Conservation (phyloP, 345 rosid genomes). For the Noccaea bulbosa region DNA sequence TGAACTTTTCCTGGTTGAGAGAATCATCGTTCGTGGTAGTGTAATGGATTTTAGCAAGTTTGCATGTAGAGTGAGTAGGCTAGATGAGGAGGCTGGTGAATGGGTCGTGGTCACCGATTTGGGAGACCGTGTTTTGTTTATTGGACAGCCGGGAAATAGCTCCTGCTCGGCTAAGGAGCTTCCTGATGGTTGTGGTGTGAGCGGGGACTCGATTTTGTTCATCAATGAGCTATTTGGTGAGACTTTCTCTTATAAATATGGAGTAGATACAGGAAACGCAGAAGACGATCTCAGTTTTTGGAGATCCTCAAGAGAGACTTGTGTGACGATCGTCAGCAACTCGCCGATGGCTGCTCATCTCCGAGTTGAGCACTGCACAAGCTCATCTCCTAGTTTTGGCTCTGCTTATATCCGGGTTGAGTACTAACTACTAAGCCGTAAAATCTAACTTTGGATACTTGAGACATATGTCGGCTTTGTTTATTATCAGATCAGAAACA, state of each 20-base stretch:
- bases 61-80: slow-evolving; percentile 7
- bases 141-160: neutral
- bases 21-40: neutral
- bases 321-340: neutral
- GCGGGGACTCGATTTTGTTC: slow-evolving; percentile 13
- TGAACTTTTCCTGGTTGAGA: slow-evolving; percentile 24
- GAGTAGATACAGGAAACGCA: neutral
- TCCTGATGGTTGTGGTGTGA: slow-evolving; percentile 11
- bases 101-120: slow-evolving; percentile 8
- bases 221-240: neutral
- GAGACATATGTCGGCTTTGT: neutral
- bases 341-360: neutral
- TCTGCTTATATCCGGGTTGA: neutral
- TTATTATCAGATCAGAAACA: neutral
- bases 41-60: neutral
- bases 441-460: neutral
- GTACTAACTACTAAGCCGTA: no score
- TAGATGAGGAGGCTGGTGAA: neutral
- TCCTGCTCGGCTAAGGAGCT: neutral
- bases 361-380: neutral
- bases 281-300: neutral
- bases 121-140: neutral
- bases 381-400: neutral
- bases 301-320: neutral
- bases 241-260: neutral